These are phyloP conservation scores for Euphorbia celastroides DNA, from an alignment of 441 rosid genomes.

Conservation along the genomic window DNA sequence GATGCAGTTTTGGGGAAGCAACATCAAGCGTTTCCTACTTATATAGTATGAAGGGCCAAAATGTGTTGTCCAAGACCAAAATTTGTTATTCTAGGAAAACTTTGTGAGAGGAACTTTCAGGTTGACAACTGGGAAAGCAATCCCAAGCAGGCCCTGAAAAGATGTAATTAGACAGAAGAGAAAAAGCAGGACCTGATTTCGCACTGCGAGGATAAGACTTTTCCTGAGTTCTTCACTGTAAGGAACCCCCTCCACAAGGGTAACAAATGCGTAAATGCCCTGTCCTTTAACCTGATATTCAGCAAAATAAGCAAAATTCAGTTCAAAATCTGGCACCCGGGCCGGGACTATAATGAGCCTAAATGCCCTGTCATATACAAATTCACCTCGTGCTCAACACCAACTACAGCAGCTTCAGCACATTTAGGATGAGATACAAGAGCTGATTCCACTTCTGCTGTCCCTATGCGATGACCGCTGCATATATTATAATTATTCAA, in stretches of 20 bases:
- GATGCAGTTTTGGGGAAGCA: too few species aligned
- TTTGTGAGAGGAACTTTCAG: too few species aligned
- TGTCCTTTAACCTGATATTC: slow-evolving; percentile 77
- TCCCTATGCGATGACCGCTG: slow-evolving; percentile 98
- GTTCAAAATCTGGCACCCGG: slow-evolving; percentile 1
- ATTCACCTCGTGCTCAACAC: slow-evolving; percentile 87
- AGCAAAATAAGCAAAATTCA: slow-evolving; percentile 6
- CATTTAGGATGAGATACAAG: slow-evolving; percentile 91
- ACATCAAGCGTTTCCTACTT: too few species aligned
- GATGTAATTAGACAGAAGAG: neutral
- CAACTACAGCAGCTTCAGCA: slow-evolving; percentile 97
- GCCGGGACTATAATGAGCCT: neutral
- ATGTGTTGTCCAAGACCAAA: too few species aligned
- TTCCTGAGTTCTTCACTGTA: slow-evolving; percentile 80
- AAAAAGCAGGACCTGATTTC: slow-evolving; percentile 52
- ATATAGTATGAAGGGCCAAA: too few species aligned
- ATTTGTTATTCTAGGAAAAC: too few species aligned
- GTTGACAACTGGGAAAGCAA: neutral
- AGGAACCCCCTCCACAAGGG: slow-evolving; percentile 73
- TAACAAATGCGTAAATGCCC: slow-evolving; percentile 91
- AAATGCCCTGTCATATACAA: slow-evolving; percentile 6
- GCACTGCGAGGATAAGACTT: slow-evolving; percentile 57
- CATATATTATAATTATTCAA: slow-evolving; percentile 13
- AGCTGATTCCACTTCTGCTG: slow-evolving; percentile 99
- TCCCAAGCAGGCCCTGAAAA: neutral